Base-by-base conservation (phyloP, 768 basidiomycete genomes). In the Lentinus tigrinus region DNA sequence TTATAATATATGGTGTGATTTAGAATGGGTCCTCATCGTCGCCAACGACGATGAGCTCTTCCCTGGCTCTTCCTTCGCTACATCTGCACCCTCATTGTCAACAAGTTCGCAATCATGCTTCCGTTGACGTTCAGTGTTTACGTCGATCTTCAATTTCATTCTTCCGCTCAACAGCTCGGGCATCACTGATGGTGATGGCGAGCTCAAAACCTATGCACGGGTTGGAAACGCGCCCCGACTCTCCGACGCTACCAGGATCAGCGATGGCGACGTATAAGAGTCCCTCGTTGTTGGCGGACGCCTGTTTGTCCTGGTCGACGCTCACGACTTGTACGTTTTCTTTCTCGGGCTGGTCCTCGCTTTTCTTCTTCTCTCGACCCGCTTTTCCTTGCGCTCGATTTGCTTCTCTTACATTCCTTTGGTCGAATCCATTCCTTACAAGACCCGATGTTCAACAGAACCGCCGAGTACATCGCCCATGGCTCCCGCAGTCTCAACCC, bases 251-350 rank as follows among this genome's bases (percentile, higher is more conserved):
- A 31, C 31, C 21, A 23, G 26, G 36, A 55, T 55, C 54, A 55
- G 24, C 47, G 46, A 47, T 47, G 54, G 16, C 40, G 46, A 47
- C 47, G 46, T 48, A 46, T 46, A 23, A 46, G 21, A 46, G 44
- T 40, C 16, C 17, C 42, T 17, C 31, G 49, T 52, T 19, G 38
- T 21, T 49, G 54, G 3, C 13, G 21, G 10, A 6, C 26, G 28
- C 28, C 34, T 47, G 36, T 43, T 31, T 57, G 63, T 61, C 62
- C 53, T 59, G 54, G 53, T 46, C 54, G 59, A 61, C 63, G 47
- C 52, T 59, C 42, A 24, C 26, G 11, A 47, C 51, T 27, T 36
- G 40, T 34, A n/a, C 48, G 27, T 34, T 44, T 31, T 52, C 21
- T 50, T 4, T 56, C 16, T 26, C 48, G 56, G 63, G 59, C 56